These are phyloP conservation scores for Capsicum baccatum DNA, from an alignment of 257 asterid genomes.

Conservation along the genomic window DNA sequence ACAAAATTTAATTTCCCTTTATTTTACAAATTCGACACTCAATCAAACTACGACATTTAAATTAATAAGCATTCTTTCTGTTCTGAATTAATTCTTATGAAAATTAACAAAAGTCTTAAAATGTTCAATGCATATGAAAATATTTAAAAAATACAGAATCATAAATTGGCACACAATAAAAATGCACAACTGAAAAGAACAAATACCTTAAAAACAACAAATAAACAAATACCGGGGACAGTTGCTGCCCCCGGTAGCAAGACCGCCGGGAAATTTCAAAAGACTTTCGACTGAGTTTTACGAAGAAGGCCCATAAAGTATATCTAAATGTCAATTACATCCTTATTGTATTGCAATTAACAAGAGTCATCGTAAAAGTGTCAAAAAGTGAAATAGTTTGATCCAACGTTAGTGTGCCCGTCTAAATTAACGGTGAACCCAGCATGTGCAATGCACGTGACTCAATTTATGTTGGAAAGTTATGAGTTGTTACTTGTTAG, in stretches of 20 bases:
- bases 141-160: not conserved
- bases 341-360: not conserved
- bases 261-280: constrained; percentile 12
- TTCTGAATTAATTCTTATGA: not conserved
- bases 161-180: not conserved
- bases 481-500: no score
- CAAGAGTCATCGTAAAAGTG: not conserved
- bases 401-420: not conserved
- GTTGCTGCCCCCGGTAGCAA: not conserved
- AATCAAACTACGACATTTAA: no score
- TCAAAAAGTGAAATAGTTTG: not conserved
- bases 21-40: no score
- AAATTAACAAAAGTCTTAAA: not conserved
- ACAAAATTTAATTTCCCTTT: no score
- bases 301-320: not conserved
- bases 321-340: not conserved
- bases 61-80: no score
- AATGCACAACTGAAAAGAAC: not conserved
- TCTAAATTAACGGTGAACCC: not conserved
- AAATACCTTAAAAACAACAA: not conserved
- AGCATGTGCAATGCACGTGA: no score
- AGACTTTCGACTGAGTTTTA: not conserved
- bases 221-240: not conserved
- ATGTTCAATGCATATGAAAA: constrained; percentile 14
- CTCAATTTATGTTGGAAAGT: no score